Percentiles rank a stretch among this genome's conserved stretches.
These are phyloP conservation scores for Furcasterigmium furcatum DNA, from an alignment of 2,329 filamentous ascomycete genomes.

Conservation along the genomic window DNA sequence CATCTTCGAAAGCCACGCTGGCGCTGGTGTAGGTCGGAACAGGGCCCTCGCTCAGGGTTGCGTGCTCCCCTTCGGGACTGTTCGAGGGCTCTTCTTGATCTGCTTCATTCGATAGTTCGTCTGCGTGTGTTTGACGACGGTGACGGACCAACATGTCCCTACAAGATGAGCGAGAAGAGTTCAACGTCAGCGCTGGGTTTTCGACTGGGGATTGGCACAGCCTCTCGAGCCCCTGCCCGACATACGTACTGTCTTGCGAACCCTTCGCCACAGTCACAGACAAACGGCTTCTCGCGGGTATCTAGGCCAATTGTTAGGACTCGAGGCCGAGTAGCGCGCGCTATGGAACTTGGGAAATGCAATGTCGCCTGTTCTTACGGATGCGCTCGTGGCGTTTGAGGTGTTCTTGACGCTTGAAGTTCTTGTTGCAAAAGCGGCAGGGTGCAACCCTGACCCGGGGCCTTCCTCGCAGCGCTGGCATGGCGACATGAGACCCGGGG, in stretches of 20 bases:
- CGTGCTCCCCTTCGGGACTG: too few species aligned
- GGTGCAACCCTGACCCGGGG: constrained; percentile 9
- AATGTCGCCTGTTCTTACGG: constrained; percentile 10
- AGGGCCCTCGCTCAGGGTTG: too few species aligned
- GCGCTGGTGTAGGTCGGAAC: too few species aligned
- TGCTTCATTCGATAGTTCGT: too few species aligned
- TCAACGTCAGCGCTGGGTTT: too few species aligned
- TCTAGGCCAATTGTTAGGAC: constrained; percentile 15
- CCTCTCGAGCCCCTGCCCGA: too few species aligned
- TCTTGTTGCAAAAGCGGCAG: constrained; percentile 24
- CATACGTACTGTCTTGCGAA: constrained; percentile 24
- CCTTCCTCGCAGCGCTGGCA: background rate
- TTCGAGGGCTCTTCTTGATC: too few species aligned
- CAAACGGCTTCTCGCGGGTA: constrained; percentile 26
- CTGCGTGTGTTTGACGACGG: background rate
- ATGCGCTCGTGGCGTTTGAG: constrained; percentile 26
- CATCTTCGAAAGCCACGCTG: too few species aligned
- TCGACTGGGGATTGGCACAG: too few species aligned
- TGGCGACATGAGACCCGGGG: too few species aligned
- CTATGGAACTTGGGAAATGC: background rate
- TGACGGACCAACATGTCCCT: too few species aligned
- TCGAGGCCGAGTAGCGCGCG: background rate
- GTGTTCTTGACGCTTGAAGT: constrained; percentile 27
- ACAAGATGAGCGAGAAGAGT: background rate
- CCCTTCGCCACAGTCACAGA: constrained; percentile 21